Evolutionary conservation across 331 rosid genomes (phyloP).

Genomic region (Pyrus hybrid): DNA sequence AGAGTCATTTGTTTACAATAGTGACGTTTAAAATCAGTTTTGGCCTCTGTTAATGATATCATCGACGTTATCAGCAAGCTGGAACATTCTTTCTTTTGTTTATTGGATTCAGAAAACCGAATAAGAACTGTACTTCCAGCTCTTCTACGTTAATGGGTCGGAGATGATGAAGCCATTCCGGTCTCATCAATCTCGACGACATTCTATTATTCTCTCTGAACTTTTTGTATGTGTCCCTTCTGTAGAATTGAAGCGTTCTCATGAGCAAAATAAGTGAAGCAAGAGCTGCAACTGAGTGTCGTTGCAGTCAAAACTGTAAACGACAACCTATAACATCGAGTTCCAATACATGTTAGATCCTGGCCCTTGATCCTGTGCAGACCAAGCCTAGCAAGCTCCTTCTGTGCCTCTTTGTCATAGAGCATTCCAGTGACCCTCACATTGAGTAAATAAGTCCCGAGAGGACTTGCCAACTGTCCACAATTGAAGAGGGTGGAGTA

Average conservation of each 20-base stretch:
- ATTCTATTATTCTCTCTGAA: background rate
- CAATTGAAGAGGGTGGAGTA: background rate
- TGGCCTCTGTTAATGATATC: background rate
- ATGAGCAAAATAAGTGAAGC: background rate
- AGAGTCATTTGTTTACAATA: background rate
- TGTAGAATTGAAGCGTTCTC: background rate
- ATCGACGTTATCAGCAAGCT: background rate
- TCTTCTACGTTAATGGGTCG: background rate
- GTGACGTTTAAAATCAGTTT: background rate
- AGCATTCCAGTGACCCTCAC: background rate
- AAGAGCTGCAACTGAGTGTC: background rate
- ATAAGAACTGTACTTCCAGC: background rate
- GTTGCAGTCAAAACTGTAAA: background rate
- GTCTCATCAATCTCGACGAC: background rate
- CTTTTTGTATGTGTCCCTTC: background rate
- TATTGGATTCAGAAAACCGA: background rate
- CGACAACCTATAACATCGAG: background rate
- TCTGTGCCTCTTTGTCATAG: background rate
- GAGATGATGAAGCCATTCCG: background rate
- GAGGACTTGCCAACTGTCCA: background rate
- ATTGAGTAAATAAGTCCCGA: background rate
- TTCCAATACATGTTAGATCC: slow-evolving; percentile 1
- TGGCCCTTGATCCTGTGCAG: background rate
- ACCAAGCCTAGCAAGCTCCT: background rate
- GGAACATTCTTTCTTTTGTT: background rate